Evolutionary conservation across 805 yeast genomes (phyloP), one percentile per base, ranked within the genome.

Genomic region (Jamesozyma spencerorum): DNA sequence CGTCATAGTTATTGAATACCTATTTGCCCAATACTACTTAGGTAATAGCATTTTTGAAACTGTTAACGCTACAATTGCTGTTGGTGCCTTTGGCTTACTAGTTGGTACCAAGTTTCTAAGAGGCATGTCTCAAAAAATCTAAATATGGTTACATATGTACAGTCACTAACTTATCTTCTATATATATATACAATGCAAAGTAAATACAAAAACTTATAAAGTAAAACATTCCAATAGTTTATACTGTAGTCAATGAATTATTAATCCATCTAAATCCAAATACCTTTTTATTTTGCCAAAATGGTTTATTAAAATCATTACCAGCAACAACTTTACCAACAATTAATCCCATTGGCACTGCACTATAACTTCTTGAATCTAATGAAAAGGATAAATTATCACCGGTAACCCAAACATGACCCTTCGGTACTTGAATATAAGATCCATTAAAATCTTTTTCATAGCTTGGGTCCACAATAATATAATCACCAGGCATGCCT

Each of bases 351-450:
- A 86, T 69, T 2, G 98, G 97, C 28, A 92, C 65, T n/a, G 81
- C 85, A 30, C 88, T 84, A 57, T 92, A 92, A 0, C 85, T 76
- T 49, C 98, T 68, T 4, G 96, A 85, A 54, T 92, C 99, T 36
- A 88, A 65, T 17, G 95, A 85, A 49, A 81, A 86, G 20, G 85
- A 73, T 42, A 90, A 62, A 55, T 92, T 92, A 55, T 92, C 99
- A 2, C 99, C 99, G 0, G 97, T 86, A 3, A 88, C 81, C 97
- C 97, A 92, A 36, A 85, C 84, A 62, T 92, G 98, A 2, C 98
- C 98, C 49, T 79, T 76, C 1, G 98, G 98, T 0, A 92, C 88
- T 41, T 66, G 69, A 7, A 90, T 78, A 58, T 69, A 85, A 42
- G 75, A 72, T 35, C 63, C 47, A 37, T 57, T 60, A 35, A 36